Evolutionary conservation across 2,329 filamentous ascomycete genomes (phyloP).

Genomic region (Thelonectria blattea): DNA sequence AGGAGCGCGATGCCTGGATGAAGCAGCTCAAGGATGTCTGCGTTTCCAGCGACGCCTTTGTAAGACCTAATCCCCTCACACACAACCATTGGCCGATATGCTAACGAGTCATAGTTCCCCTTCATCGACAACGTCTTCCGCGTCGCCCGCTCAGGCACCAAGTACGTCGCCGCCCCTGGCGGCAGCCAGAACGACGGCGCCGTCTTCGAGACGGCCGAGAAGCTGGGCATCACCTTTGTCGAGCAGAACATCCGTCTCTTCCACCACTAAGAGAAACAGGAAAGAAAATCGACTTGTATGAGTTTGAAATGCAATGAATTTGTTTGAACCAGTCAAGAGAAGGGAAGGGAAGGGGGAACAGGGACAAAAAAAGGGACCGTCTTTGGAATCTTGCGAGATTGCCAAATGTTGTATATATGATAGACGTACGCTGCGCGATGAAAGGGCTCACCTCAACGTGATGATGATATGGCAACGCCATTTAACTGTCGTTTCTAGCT

Average conservation of each 20-base stretch:
- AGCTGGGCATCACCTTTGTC: constrained; percentile 73
- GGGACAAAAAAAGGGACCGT: not conserved
- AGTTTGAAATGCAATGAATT: not conserved
- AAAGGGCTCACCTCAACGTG: constrained; percentile 30
- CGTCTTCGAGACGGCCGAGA: constrained; percentile 86
- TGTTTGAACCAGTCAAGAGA: not conserved
- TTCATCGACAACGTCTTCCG: constrained; percentile 99
- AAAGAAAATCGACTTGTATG: not conserved
- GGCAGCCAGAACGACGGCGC: constrained; percentile 86
- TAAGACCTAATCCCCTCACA: no score
- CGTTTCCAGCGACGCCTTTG: constrained; percentile 93
- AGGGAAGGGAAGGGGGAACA: not conserved
- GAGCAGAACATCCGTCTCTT: constrained; percentile 94
- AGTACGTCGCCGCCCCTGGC: constrained; percentile 92
- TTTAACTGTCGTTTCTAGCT: constrained; percentile 9
- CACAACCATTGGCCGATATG: no score
- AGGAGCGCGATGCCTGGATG: constrained; percentile 88
- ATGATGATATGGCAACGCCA: constrained; percentile 29
- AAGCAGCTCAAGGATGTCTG: constrained; percentile 81
- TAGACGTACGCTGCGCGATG: constrained; percentile 33
- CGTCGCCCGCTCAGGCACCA: constrained; percentile 84
- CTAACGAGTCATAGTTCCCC: constrained; percentile 72
- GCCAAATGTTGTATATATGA: constrained; percentile 30
- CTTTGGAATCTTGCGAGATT: constrained; percentile 18
- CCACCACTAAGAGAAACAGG: constrained; percentile 73